These are phyloP conservation scores for Tricholoma saponaceum DNA, from an alignment of 768 basidiomycete genomes.

Conservation along the genomic window DNA sequence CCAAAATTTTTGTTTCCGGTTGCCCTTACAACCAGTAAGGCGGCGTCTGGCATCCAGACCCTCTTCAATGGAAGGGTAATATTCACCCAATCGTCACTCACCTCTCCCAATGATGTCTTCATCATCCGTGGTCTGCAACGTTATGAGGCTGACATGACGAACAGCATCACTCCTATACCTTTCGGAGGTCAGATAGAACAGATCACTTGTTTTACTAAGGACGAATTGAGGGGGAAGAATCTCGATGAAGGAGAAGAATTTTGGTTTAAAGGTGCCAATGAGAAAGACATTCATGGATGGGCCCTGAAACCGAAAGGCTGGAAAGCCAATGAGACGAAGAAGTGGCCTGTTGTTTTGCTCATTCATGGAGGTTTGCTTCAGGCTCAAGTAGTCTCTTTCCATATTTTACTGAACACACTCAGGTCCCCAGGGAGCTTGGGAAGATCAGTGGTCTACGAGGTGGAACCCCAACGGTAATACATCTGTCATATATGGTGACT, in stretches of 20 bases:
- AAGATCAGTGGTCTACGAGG: slow-evolving; percentile 85
- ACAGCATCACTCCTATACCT: slow-evolving; percentile 22
- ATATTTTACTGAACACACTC: background rate
- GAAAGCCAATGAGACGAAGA: slow-evolving; percentile 58
- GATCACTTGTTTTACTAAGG: slow-evolving; percentile 62
- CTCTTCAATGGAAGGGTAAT: slow-evolving; percentile 60
- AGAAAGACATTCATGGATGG: slow-evolving; percentile 81
- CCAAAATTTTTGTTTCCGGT: slow-evolving; percentile 49
- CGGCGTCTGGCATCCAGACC: slow-evolving; percentile 58
- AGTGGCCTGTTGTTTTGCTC: slow-evolving; percentile 75
- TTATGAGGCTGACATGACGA: slow-evolving; percentile 37
- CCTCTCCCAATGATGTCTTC: slow-evolving; percentile 77
- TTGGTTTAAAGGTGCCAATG: slow-evolving; percentile 84
- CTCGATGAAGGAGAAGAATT: slow-evolving; percentile 73
- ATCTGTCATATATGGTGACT: background rate
- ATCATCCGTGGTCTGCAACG: slow-evolving; percentile 47
- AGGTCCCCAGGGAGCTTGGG: slow-evolving; percentile 84
- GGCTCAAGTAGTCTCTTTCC: background rate
- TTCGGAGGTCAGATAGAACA: slow-evolving; percentile 40
- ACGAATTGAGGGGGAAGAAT: slow-evolving; percentile 50
- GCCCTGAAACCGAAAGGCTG: slow-evolving; percentile 77
- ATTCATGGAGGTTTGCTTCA: slow-evolving; percentile 66
- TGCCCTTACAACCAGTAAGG: slow-evolving; percentile 53
- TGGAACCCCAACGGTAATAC: slow-evolving; percentile 83
- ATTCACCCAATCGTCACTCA: slow-evolving; percentile 70